A percentile compares a stretch with the other conserved stretches of the same genome.
phyloP scores from a whole-genome alignment of 805 yeast genomes.

The Scheffersomyces spartinae region DNA sequence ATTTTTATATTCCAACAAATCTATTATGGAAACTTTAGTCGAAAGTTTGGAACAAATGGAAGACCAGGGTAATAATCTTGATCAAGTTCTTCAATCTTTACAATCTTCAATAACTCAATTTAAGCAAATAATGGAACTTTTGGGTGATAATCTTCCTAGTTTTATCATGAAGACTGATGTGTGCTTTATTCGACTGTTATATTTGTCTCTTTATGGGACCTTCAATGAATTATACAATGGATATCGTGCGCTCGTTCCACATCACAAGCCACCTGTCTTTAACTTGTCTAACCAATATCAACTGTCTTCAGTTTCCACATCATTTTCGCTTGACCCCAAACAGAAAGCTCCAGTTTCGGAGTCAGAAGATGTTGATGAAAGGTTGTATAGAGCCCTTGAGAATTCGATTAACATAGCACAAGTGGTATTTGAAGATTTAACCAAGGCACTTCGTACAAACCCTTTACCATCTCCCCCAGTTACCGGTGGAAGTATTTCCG shows the following conservation, averaged over 20 bases:
- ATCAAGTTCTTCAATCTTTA: constrained; percentile 17
- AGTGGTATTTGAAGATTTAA: constrained; percentile 66
- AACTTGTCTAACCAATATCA: constrained; percentile 1
- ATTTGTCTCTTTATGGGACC: constrained; percentile 49
- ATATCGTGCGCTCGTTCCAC: constrained; percentile 26
- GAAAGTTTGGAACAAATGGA: constrained; percentile 44
- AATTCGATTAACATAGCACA: constrained; percentile 60
- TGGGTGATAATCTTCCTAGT: constrained; percentile 35
- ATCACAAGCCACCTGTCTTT: constrained; percentile 5
- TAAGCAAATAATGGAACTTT: constrained; percentile 35
- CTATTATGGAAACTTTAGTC: constrained; percentile 44
- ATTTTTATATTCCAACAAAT: constrained; percentile 37
- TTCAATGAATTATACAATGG: constrained; percentile 61
- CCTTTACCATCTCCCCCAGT: constrained; percentile 36
- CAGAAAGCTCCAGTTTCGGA: constrained; percentile 8
- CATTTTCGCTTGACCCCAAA: constrained; percentile 2
- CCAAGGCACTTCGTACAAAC: constrained; percentile 52
- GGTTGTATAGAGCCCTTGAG: constrained; percentile 51
- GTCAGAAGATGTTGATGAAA: constrained; percentile 49
- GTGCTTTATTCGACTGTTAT: constrained; percentile 52
- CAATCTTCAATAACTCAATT: constrained; percentile 33
- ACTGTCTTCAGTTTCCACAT: constrained; percentile 4
- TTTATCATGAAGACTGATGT: constrained; percentile 51
- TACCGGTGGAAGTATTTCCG: constrained; percentile 3
- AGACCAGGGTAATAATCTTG: constrained; percentile 21